Percentiles rank a stretch among this genome's conserved stretches.
These are phyloP conservation scores for Aureobasidium namibiae DNA, from an alignment of 2,329 filamentous ascomycete species.

Conservation along the genomic window DNA sequence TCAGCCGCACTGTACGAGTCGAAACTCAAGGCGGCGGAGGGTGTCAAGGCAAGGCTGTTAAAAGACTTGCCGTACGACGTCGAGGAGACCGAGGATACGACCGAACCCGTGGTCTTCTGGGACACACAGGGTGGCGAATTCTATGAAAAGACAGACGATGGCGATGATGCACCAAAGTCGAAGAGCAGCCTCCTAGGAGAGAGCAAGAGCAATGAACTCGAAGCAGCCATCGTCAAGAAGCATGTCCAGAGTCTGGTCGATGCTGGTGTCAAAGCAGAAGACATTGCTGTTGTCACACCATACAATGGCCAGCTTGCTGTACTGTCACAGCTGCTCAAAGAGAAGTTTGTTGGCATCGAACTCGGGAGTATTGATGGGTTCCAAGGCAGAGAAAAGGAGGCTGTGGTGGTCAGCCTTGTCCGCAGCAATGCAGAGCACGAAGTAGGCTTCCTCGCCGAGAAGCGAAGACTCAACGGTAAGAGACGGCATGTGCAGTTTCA, in stretches of 20 bases:
- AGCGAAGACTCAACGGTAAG: constrained; percentile 83
- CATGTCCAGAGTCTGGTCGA: constrained; percentile 71
- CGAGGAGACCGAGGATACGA: constrained; percentile 73
- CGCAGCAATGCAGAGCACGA: constrained; percentile 80
- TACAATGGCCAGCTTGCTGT: constrained; percentile 90
- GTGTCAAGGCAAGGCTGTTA: constrained; percentile 66
- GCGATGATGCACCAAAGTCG: constrained; percentile 58
- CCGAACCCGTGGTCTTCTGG: constrained; percentile 81
- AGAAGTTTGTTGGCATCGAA: constrained; percentile 75
- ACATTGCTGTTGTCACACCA: constrained; percentile 89
- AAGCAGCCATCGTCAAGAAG: constrained; percentile 69
- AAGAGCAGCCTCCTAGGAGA: constrained; percentile 58
- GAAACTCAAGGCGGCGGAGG: constrained; percentile 70
- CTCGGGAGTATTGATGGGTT: constrained; percentile 97
- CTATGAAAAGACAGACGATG: constrained; percentile 67
- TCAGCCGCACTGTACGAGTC: constrained; percentile 81
- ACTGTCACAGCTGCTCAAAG: constrained; percentile 67
- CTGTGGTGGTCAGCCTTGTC: constrained; percentile 86
- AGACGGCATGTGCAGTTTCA: not conserved
- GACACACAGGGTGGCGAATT: constrained; percentile 95
- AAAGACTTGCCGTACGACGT: constrained; percentile 72
- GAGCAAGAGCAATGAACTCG: constrained; percentile 88
- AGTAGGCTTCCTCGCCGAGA: constrained; percentile 89
- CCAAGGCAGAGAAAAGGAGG: constrained; percentile 88
- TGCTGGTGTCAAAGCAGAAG: constrained; percentile 69